Evolutionary conservation across 495 filamentous ascomycete genomes (phyloP).

Genomic region (Elaphomyces granulatus): DNA sequence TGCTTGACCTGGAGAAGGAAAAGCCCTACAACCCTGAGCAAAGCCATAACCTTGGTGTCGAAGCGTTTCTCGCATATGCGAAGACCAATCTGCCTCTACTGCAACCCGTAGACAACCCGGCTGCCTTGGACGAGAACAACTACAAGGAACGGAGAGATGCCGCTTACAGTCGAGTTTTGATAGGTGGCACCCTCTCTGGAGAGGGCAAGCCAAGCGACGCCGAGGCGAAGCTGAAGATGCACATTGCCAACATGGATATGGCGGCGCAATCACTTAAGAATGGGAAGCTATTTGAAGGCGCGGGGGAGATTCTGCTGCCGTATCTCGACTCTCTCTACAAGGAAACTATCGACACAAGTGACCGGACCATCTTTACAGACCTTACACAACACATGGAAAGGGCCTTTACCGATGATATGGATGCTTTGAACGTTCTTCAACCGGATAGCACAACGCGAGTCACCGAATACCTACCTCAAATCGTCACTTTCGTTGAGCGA

Average conservation of each 20-base stretch:
- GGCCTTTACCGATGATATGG: constrained; percentile 74
- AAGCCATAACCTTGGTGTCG: too few relatives aligned
- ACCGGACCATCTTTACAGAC: constrained; percentile 64
- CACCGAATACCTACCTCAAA: constrained; percentile 77
- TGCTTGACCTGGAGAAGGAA: too few relatives aligned
- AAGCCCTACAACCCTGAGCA: too few relatives aligned
- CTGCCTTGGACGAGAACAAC: too few relatives aligned
- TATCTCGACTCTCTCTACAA: constrained; percentile 73
- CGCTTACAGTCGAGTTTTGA: too few relatives aligned
- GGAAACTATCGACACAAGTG: constrained; percentile 54
- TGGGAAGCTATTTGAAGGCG: constrained; percentile 41
- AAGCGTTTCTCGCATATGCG: too few relatives aligned
- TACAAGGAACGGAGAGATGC: too few relatives aligned
- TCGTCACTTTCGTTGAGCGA: constrained; percentile 59
- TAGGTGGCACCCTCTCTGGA: constrained; percentile 37
- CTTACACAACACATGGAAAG: constrained; percentile 72
- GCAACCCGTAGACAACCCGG: too few relatives aligned
- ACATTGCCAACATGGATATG: constrained; percentile 59
- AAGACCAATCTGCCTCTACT: constrained; percentile 62
- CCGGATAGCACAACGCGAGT: constrained; percentile 77
- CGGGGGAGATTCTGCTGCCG: constrained; percentile 60
- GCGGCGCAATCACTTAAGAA: too few relatives aligned
- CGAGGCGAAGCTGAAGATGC: constrained; percentile 86
- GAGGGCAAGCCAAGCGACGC: constrained; percentile 55
- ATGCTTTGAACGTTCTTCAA: constrained; percentile 66